phyloP scores from a whole-genome alignment of 352 stramenopile genomes.

The Globisporangium orthogonon region DNA sequence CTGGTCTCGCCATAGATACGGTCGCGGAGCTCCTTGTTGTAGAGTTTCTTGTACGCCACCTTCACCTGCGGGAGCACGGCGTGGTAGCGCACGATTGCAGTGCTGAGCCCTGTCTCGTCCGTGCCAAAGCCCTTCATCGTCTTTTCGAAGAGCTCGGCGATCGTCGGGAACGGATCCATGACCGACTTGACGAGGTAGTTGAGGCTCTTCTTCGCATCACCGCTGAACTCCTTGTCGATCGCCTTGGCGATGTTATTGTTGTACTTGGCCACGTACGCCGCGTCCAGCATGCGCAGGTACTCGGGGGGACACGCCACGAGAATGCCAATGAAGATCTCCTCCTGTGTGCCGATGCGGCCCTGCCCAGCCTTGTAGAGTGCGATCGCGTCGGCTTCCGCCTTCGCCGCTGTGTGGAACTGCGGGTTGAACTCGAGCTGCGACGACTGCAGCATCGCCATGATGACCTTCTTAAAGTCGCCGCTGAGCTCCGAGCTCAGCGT shows the following conservation, averaged over 20 bases:
- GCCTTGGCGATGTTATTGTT: constrained; percentile 74
- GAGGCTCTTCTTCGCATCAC: constrained; percentile 65
- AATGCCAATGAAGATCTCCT: constrained; percentile 61
- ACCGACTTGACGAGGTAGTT: constrained; percentile 46
- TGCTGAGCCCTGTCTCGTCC: constrained; percentile 51
- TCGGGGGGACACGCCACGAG: constrained; percentile 51
- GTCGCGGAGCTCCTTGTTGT: constrained; percentile 52
- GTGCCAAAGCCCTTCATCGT: constrained; percentile 71
- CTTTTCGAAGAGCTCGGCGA: constrained; percentile 65
- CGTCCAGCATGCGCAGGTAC: constrained; percentile 61
- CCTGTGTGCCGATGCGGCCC: constrained; percentile 64
- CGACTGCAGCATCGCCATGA: constrained; percentile 65
- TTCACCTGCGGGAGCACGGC: constrained; percentile 47
- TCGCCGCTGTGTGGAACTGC: constrained; percentile 50
- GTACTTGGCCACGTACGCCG: constrained; percentile 72
- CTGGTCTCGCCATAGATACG: constrained; percentile 54
- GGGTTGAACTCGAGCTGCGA: constrained; percentile 46
- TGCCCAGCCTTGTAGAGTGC: constrained; percentile 76
- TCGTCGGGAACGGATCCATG: constrained; percentile 56
- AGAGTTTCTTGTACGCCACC: constrained; percentile 43
- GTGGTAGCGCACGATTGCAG: constrained; percentile 54
- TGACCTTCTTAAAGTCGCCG: constrained; percentile 68
- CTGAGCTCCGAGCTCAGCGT: constrained; percentile 61
- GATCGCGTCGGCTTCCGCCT: constrained; percentile 55
- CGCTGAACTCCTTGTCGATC: constrained; percentile 79